Evolutionary conservation across 495 filamentous ascomycete genomes (phyloP).

Genomic region (Hyaloscypha bicolor): DNA sequence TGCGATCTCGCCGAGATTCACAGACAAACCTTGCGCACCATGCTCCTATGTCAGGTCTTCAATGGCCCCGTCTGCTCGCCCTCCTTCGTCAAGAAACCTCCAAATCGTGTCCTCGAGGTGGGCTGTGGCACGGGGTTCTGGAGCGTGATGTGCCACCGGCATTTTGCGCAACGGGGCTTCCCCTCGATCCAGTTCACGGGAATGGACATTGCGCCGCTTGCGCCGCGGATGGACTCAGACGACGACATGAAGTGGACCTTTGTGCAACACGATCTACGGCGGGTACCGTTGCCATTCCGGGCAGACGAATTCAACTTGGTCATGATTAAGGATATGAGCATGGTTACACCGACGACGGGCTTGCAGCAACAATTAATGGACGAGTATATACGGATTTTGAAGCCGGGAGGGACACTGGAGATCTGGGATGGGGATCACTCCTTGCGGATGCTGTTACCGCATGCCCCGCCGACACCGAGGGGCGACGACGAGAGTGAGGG

Average conservation of each 20-base stretch:
- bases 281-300: conserved; percentile 73
- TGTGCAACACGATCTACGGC: conserved; percentile 82
- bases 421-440: conserved; percentile 85
- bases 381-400: conserved; percentile 76
- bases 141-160: conserved; percentile 82
- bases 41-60: conserved; percentile 79
- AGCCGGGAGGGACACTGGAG: conserved; percentile 79
- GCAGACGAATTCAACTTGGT: conserved; percentile 88
- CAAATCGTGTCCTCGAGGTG: conserved; percentile 78
- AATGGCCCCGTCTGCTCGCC: conserved; percentile 79
- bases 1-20: conserved; percentile 88
- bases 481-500: conserved; percentile 38
- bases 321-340: conserved; percentile 83
- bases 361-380: conserved; percentile 67
- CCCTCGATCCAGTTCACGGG: conserved; percentile 72
- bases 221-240: conserved; percentile 62
- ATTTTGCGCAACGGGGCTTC: conserved; percentile 66
- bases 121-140: conserved; percentile 89
- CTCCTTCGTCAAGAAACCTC: conserved; percentile 62
- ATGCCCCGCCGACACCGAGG: conserved; percentile 58
- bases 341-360: conserved; percentile 63
- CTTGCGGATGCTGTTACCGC: conserved; percentile 73
- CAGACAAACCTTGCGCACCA: conserved; percentile 80
- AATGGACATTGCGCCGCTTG: conserved; percentile 78
- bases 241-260: conserved; percentile 86